phyloP scores from a whole-genome alignment of 768 basidiomycete genomes.

The Xerocomellus intermedius region DNA sequence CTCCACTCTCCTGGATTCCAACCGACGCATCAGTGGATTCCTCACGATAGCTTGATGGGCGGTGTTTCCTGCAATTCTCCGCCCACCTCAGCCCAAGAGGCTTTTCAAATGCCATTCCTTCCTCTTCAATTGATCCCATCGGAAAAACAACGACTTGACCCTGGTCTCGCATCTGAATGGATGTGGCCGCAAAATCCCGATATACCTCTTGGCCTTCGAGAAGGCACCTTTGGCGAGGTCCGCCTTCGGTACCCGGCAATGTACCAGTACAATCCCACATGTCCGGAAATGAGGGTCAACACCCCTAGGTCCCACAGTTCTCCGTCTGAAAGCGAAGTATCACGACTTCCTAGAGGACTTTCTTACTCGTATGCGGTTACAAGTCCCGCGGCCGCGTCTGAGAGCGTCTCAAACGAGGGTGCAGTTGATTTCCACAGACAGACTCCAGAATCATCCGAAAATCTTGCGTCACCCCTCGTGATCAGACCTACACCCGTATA shows the following conservation, averaged over 20 bases:
- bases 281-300: constrained; percentile 3
- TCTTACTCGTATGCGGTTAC: constrained; percentile 5
- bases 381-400: constrained; percentile 1
- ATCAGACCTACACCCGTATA: constrained; percentile 31
- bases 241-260: constrained; percentile 5
- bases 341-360: constrained; percentile 8
- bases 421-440: background rate
- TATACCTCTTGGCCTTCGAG: constrained; percentile 4
- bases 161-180: constrained; percentile 9
- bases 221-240: constrained; percentile 6
- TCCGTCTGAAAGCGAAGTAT: constrained; percentile 10
- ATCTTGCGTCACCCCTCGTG: constrained; percentile 18
- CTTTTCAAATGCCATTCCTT: constrained; percentile 24
- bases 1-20: constrained; percentile 15
- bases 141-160: constrained; percentile 12
- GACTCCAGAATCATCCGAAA: constrained; percentile 8
- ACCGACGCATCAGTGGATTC: constrained; percentile 12
- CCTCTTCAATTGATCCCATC: constrained; percentile 25
- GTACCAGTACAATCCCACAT: constrained; percentile 6
- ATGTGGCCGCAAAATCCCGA: constrained; percentile 20
- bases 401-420: constrained; percentile 4
- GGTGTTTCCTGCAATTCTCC: constrained; percentile 7
- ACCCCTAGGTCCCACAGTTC: constrained; percentile 5
- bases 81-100: constrained; percentile 30
- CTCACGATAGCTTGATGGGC: constrained; percentile 11